These are phyloP conservation scores for Lotmaria passim DNA, from an alignment of 208 protist genomes.

Conservation along the genomic window DNA sequence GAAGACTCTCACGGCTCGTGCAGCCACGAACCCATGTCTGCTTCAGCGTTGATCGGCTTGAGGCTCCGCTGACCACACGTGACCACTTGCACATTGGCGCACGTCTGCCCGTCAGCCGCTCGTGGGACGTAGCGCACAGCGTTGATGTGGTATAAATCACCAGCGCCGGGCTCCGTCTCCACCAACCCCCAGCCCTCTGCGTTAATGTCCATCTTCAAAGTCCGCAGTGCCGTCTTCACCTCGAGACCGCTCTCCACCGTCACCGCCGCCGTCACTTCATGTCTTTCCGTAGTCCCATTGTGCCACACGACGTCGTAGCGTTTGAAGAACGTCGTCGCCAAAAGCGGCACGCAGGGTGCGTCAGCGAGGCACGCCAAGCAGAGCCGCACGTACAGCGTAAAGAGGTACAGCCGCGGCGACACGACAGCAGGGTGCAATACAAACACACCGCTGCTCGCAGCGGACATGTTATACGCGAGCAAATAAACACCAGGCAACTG, in stretches of 20 bases:
- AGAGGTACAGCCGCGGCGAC: conserved; percentile 1
- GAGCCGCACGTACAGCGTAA: conserved; percentile 33
- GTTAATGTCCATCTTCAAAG: conserved; percentile 44
- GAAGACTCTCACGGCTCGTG: not conserved
- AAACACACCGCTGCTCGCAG: conserved; percentile 31
- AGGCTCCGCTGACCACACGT: conserved; percentile 9
- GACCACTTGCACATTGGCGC: conserved; percentile 9
- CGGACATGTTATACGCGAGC: conserved; percentile 34
- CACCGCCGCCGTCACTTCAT: conserved; percentile 23
- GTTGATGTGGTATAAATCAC: conserved; percentile 37
- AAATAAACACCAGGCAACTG: conserved; percentile 8
- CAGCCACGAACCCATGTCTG: not conserved
- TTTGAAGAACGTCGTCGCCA: conserved; percentile 59
- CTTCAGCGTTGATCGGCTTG: conserved; percentile 20
- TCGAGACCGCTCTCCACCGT: conserved; percentile 29
- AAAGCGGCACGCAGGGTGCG: conserved; percentile 33
- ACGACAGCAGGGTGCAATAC: conserved; percentile 18
- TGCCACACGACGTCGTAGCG: conserved; percentile 41
- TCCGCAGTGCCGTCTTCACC: conserved; percentile 31
- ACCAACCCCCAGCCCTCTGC: conserved; percentile 66
- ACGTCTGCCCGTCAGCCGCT: not conserved
- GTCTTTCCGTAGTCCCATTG: not conserved
- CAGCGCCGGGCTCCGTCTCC: conserved; percentile 35
- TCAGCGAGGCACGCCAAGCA: conserved; percentile 37
- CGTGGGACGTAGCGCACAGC: conserved; percentile 5